These are phyloP conservation scores for Fusarium mangiferae DNA, from an alignment of 2,329 filamentous ascomycete species.

Conservation along the genomic window DNA sequence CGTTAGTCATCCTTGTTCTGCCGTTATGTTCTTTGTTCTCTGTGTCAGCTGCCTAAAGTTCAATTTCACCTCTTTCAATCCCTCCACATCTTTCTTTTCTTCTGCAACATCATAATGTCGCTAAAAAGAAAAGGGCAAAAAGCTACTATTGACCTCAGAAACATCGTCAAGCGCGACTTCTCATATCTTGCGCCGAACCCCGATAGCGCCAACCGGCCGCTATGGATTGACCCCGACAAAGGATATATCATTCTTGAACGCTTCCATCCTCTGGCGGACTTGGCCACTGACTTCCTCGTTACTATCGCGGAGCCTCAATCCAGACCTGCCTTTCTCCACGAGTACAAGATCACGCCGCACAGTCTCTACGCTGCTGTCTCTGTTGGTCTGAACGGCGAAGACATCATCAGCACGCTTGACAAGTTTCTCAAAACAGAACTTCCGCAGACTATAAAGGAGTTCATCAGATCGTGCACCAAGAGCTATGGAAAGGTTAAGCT, in stretches of 20 bases:
- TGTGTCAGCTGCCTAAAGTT: neutral
- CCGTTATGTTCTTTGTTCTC: neutral
- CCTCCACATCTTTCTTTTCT: too few relatives aligned
- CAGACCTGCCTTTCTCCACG: conserved; percentile 88
- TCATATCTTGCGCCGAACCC: conserved; percentile 83
- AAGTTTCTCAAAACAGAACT: conserved; percentile 89
- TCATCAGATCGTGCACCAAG: conserved; percentile 82
- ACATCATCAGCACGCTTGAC: conserved; percentile 91
- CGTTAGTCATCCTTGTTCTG: neutral
- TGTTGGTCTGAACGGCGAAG: conserved; percentile 84
- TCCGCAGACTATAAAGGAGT: conserved; percentile 79
- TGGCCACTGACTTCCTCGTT: conserved; percentile 93
- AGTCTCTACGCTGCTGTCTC: conserved; percentile 96
- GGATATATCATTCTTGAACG: conserved; percentile 93
- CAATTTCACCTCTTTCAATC: neutral
- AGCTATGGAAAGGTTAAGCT: conserved; percentile 96
- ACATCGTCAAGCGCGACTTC: conserved; percentile 68
- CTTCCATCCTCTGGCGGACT: conserved; percentile 85
- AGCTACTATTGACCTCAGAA: rapidly evolving
- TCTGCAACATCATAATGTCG: neutral
- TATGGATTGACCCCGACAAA: conserved; percentile 91
- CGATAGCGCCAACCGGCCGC: conserved; percentile 87
- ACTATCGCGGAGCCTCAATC: conserved; percentile 95
- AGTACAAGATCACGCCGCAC: conserved; percentile 92
- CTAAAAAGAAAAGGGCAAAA: neutral